Base-by-base conservation (phyloP, 2,329 filamentous ascomycete genomes). In the Hypoxylon sp. region DNA sequence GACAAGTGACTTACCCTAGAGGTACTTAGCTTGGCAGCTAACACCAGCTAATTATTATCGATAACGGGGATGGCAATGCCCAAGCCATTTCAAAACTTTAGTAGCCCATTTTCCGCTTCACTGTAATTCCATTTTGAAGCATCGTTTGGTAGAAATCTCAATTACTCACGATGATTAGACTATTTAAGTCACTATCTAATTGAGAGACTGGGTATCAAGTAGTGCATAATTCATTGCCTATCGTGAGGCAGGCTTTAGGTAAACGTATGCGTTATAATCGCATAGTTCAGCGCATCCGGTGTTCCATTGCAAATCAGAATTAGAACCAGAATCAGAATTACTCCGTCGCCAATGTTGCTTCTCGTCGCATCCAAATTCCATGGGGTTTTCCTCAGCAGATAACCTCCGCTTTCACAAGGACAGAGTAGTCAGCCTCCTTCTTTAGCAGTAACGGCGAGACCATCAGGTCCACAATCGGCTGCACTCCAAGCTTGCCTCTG, bases 401-500 rank as follows among this genome's bases (percentile, higher is more conserved):
- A 22, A 78, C 74, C 24, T 77, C 75, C 9, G 77, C 75, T 68
- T 77, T 78, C 46, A 71, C 72, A 1, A 77, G 53, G 14, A 77
- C 64, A 10, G 59, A 47, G 62, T 76, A 77, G 4, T 73, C 70
- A 5, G 14, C 53, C 1, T 75, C 73, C 50, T 70, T 71, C 63
- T 74, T 74, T 2, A 78, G 58, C 1, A 78, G 71, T 37, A 71
- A 72, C 3, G 77, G 77, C 26, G 77, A 73, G 9, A 77, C 52
- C 70, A 78, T 76, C 53, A 78, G 54, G 54, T 77, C 75, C 26
- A 78, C 77, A 2, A 70, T 29, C 11, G 44, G 24, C n/a, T 71
- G 46, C 10, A 61, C 22, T 8, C 72, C 64, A 9, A 75, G 47
- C 22, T 64, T 73, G 5, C 62, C 72, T 22, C 48, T 67, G 42